Conservation (phyloP, 202 grass and related monocot species). For the Bolboschoenoplectus hybrid region DNA sequence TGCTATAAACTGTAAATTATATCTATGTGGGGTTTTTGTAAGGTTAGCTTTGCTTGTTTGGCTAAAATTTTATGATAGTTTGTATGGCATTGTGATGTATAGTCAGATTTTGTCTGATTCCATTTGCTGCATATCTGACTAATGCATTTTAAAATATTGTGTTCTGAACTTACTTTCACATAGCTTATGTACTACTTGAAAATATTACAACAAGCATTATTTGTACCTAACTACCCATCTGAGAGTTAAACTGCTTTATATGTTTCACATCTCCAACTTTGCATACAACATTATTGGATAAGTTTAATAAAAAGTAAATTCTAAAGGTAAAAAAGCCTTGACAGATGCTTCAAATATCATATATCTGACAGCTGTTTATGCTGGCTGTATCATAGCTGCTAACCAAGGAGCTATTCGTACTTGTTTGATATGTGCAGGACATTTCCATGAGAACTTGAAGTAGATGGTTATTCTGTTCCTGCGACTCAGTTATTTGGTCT, state of each 20-base stretch:
- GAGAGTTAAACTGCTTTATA: slow-evolving; percentile 1
- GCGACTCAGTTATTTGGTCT: slow-evolving; percentile 32
- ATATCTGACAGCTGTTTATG: slow-evolving; percentile 5
- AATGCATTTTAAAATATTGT: background rate
- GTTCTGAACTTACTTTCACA: slow-evolving; percentile 7
- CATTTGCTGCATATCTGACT: slow-evolving; percentile 5
- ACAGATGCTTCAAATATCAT: background rate
- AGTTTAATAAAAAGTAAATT: background rate
- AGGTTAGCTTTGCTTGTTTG: slow-evolving; percentile 21
- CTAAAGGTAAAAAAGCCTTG: background rate
- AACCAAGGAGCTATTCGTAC: background rate
- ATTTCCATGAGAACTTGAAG: slow-evolving; percentile 34
- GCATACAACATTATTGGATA: background rate
- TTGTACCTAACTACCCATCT: slow-evolving; percentile 3
- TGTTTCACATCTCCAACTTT: background rate
- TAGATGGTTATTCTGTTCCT: slow-evolving; percentile 38
- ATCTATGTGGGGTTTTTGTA: slow-evolving; percentile 19
- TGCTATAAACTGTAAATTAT: slow-evolving; percentile 29
- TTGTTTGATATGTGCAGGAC: slow-evolving; percentile 2
- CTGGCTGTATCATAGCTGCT: background rate
- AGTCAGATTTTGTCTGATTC: slow-evolving; percentile 15
- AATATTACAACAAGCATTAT: background rate
- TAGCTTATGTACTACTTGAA: background rate
- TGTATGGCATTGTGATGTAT: slow-evolving; percentile 7
- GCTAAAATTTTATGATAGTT: slow-evolving; percentile 19